phyloP scores from a whole-genome alignment of 768 basidiomycete species.

The Russula vinacea region DNA sequence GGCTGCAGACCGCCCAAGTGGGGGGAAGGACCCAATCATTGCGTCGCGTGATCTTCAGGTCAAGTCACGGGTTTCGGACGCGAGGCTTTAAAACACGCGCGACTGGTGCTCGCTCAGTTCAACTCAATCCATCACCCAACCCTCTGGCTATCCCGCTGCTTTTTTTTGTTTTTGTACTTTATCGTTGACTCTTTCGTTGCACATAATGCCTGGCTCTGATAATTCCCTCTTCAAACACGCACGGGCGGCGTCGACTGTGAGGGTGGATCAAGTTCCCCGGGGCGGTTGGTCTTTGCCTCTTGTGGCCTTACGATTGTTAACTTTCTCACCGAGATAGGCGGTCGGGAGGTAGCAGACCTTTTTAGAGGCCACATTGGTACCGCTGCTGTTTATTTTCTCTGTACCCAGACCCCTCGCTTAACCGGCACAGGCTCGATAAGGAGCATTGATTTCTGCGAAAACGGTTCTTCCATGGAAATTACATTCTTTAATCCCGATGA shows the following conservation, averaged over 20 bases:
- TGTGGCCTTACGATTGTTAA: neutral
- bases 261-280: conserved; percentile 24
- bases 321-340: conserved; percentile 34
- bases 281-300: conserved; percentile 21
- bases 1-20: conserved; percentile 57
- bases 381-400: conserved; percentile 18
- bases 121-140: neutral
- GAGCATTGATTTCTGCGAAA: conserved; percentile 20
- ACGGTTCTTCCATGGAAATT: conserved; percentile 47
- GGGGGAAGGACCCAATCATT: neutral
- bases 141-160: neutral
- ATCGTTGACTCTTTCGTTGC: neutral
- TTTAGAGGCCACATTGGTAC: conserved; percentile 58
- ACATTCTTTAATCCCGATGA: conserved; percentile 52
- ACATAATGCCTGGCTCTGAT: conserved; percentile 8
- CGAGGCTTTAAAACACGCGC: conserved; percentile 7
- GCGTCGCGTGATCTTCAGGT: conserved; percentile 10
- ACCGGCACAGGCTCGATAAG: conserved; percentile 21
- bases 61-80: conserved; percentile 20
- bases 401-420: conserved; percentile 1
- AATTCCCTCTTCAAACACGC: conserved; percentile 22
- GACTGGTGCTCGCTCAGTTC: neutral
- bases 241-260: conserved; percentile 24
- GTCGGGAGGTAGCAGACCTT: conserved; percentile 51
- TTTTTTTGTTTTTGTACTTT: neutral